Percentiles rank a stretch among this genome's conserved stretches.
Conservation (phyloP, 495 filamentous ascomycete species). For the Cudoniella acicularis region DNA sequence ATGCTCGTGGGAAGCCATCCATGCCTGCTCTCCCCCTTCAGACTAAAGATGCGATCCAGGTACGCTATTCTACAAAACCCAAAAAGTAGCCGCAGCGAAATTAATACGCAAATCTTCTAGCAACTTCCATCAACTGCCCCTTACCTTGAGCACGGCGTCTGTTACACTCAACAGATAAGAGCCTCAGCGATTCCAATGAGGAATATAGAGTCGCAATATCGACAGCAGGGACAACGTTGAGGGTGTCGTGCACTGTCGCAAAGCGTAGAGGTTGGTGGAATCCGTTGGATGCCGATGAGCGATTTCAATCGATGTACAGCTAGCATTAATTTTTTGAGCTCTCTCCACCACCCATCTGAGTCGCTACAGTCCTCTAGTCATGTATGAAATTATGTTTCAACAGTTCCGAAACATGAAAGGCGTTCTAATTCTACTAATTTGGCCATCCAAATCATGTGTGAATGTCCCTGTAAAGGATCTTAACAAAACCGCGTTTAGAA, state of each 20-base stretch:
- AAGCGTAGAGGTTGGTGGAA: not conserved
- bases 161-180: not conserved
- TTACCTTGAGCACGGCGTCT: not conserved
- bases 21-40: not conserved
- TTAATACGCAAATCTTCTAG: not conserved
- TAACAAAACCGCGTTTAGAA: not conserved
- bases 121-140: not conserved
- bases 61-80: not conserved
- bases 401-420: not conserved
- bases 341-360: not conserved
- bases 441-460: not conserved
- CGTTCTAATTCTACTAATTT: not conserved
- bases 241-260: not conserved
- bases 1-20: no score
- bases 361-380: not conserved
- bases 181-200: not conserved
- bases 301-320: not conserved
- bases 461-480: not conserved
- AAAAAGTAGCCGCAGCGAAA: not conserved
- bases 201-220: not conserved
- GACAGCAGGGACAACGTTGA: not conserved
- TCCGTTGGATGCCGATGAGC: not conserved
- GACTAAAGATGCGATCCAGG: not conserved
- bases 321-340: not conserved
- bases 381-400: not conserved